phyloP scores from a whole-genome alignment of 495 filamentous ascomycete genomes.

The Xylaria sp. region DNA sequence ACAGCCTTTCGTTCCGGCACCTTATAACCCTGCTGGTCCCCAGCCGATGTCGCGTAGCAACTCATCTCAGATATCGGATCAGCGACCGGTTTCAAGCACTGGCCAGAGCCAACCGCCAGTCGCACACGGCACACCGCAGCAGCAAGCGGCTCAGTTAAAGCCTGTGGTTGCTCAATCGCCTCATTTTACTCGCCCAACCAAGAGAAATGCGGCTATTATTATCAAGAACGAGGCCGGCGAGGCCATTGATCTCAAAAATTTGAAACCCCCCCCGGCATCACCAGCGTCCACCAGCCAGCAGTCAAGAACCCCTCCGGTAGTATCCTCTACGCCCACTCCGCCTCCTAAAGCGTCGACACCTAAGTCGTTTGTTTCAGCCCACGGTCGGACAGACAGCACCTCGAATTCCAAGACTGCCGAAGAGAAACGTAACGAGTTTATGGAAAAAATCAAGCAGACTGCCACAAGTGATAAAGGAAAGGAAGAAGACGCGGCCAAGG shows the following conservation, averaged over 20 bases:
- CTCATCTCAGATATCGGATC: slow-evolving; percentile 74
- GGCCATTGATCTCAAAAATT: slow-evolving; percentile 49
- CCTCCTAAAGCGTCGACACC: slow-evolving; percentile 54
- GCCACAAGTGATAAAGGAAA: slow-evolving; percentile 48
- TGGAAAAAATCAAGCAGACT: slow-evolving; percentile 55
- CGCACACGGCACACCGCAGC: slow-evolving; percentile 51
- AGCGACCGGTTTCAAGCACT: slow-evolving; percentile 81
- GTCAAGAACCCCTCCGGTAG: slow-evolving; percentile 60
- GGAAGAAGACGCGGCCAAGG: slow-evolving; percentile 56
- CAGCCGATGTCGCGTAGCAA: slow-evolving; percentile 81
- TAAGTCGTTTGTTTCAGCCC: slow-evolving; percentile 51
- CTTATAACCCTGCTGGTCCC: slow-evolving; percentile 62
- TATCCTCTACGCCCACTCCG: slow-evolving; percentile 60
- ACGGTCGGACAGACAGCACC: slow-evolving; percentile 56
- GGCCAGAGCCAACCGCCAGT: slow-evolving; percentile 62
- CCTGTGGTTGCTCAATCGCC: slow-evolving; percentile 66
- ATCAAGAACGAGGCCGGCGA: slow-evolving; percentile 83
- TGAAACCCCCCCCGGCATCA: slow-evolving; percentile 53
- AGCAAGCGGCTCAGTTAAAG: slow-evolving; percentile 65
- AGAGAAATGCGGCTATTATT: slow-evolving; percentile 70
- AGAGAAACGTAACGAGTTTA: slow-evolving; percentile 59
- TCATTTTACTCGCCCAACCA: slow-evolving; percentile 63
- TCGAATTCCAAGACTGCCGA: slow-evolving; percentile 53
- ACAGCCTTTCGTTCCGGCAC: slow-evolving; percentile 54
- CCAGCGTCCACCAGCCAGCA: slow-evolving; percentile 56